Base-by-base conservation (phyloP, 208 protist species). In the Naegleria gruberi region DNA sequence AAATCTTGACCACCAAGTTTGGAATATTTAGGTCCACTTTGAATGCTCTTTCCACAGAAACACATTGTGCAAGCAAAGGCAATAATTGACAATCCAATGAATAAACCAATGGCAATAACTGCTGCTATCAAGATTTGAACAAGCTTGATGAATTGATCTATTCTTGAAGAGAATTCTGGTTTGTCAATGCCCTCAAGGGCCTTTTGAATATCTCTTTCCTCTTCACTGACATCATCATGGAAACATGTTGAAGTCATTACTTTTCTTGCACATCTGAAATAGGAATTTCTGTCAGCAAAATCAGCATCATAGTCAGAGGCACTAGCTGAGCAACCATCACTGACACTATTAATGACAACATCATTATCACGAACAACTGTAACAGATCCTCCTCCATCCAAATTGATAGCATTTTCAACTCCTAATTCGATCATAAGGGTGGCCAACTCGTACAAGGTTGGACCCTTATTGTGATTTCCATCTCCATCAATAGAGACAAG, bases 341-440 rank as follows among this genome's bases (percentile, higher is more conserved):
- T 82, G n/a, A 82, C 73, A 41, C 34, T 41, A 30, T 82, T 82
- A 12, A 82, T 82, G 10, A 41, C 37, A 8, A 41, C 37, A 41
- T 82, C 12, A 82, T 41, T 82, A 30, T 82, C 73, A 42, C 23
- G 73, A 82, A 91, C 90, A 8, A 90, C 51, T 30, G 90, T 91
- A 5, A n/a, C 45, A 45, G 51, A 87, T 41, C 90, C 90, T 37
- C 90, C 90, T n/a, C 90, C 90, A 47, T 91, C 90, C 10, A 91
- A 73, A 47, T 91, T 91, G 44, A 91, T 91, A 17, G 90, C 90
- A 83, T 91, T 91, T 5, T 47, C 42, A 7, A 91, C 43, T 5
- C 90, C 90, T 37, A 81, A 17, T 19, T 40, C 30, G 47, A 91
- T 82, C 34, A 90, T 26, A 1, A 91, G n/a, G 34, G 40, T n/a